Conservation (phyloP, 768 basidiomycete species). For the Leucosporidium creatinivorum region DNA sequence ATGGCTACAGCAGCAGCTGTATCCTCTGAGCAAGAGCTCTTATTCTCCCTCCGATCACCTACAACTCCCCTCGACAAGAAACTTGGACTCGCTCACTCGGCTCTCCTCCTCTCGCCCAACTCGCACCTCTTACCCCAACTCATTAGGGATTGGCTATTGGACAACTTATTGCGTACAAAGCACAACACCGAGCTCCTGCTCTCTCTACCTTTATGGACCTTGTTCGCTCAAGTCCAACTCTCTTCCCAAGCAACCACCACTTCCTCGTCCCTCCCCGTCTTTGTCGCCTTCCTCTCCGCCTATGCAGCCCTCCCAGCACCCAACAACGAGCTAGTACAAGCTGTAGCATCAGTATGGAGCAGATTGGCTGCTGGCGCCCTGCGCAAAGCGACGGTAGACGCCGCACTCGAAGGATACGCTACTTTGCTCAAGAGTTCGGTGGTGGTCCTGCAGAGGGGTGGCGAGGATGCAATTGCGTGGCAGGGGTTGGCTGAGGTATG, state of each 20-base stretch:
- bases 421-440: conserved; percentile 13
- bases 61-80: conserved; percentile 22
- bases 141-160: not conserved
- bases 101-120: not conserved
- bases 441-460: not conserved
- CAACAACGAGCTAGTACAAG: not conserved
- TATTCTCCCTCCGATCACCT: conserved; percentile 20
- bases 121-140: not conserved
- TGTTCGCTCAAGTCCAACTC: conserved; percentile 1
- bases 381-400: conserved; percentile 26
- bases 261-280: conserved; percentile 11
- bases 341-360: not conserved
- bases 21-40: not conserved
- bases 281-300: conserved; percentile 5
- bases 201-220: conserved; percentile 4
- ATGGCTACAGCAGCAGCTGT: not conserved
- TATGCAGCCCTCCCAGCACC: not conserved
- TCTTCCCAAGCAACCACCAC: not conserved
- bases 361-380: conserved; percentile 11
- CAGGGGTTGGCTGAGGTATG: conserved; percentile 16
- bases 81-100: conserved; percentile 7
- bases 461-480: not conserved
- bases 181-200: conserved; percentile 8
- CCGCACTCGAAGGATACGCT: conserved; percentile 24
- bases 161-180: not conserved